Evolutionary conservation across 306 rosid species (phyloP).

Genomic region (Ceratonia siliqua): DNA sequence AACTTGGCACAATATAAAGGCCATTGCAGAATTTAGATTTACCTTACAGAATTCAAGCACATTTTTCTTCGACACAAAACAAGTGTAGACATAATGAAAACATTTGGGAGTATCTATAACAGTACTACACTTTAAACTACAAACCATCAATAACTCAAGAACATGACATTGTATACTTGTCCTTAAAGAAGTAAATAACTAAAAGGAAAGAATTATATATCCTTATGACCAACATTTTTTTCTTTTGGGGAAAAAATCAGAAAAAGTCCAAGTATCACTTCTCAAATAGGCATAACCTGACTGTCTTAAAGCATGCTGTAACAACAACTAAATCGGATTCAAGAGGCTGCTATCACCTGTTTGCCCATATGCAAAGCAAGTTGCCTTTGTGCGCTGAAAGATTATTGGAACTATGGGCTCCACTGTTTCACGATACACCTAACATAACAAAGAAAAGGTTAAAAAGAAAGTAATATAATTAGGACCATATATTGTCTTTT

Average conservation of each 20-base stretch:
- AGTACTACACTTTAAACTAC: slow-evolving; percentile 14
- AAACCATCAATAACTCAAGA: not conserved
- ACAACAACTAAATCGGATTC: slow-evolving; percentile 35
- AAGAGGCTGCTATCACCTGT: slow-evolving; percentile 65
- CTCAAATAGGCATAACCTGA: not conserved
- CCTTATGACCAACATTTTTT: not conserved
- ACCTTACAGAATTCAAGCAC: slow-evolving; percentile 1
- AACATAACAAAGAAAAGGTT: not conserved
- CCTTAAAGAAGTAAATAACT: not conserved
- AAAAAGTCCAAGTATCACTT: slow-evolving; percentile 11
- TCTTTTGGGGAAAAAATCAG: not conserved
- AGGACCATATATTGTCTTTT: slow-evolving; percentile 4
- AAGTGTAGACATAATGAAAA: slow-evolving; percentile 13
- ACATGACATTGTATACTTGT: not conserved
- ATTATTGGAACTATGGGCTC: slow-evolving; percentile 99
- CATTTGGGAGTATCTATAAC: slow-evolving; percentile 12
- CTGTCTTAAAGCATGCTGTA: slow-evolving; percentile 13
- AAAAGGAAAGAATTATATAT: not conserved
- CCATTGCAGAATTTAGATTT: slow-evolving; percentile 22
- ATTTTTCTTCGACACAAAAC: slow-evolving; percentile 14
- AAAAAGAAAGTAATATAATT: slow-evolving; percentile 18
- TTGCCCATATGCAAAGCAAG: slow-evolving; percentile 99
- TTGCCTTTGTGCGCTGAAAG: slow-evolving; percentile 96
- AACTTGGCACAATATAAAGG: not conserved
- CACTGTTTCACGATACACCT: slow-evolving; percentile 97